These are phyloP conservation scores for Trypanosoma brucei DNA, from an alignment of 208 protist genomes.

Conservation along the genomic window DNA sequence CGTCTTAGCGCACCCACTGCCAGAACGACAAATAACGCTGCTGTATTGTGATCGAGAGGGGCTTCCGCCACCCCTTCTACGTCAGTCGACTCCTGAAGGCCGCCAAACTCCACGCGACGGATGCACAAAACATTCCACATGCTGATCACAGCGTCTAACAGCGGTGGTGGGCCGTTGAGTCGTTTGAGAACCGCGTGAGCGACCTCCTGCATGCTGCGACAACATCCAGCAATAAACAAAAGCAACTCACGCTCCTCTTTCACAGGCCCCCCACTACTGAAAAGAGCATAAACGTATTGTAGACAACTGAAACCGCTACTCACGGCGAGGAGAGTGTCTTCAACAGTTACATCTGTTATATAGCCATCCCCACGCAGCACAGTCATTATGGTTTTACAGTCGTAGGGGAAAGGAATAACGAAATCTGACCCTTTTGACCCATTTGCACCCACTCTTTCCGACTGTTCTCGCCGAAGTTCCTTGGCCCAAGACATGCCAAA, in stretches of 20 bases:
- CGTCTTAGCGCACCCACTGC: neutral
- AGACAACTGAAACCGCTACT: slow-evolving; percentile 17
- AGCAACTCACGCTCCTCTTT: slow-evolving; percentile 3
- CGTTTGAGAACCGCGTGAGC: neutral
- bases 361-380: neutral
- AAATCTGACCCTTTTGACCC: too few species aligned
- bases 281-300: slow-evolving; percentile 19
- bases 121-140: slow-evolving; percentile 21
- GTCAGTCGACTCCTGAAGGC: too few species aligned
- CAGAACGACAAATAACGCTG: slow-evolving; percentile 10
- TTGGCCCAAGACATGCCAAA: slow-evolving; percentile 17
- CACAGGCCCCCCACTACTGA: neutral
- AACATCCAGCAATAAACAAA: slow-evolving; percentile 3
- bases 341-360: neutral
- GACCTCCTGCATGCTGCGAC: neutral
- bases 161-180: neutral
- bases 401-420: too few species aligned
- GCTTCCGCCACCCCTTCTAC: neutral
- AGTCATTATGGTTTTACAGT: neutral
- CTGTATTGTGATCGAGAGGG: neutral
- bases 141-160: neutral
- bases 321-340: slow-evolving; percentile 3
- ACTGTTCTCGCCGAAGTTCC: slow-evolving; percentile 4
- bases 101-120: slow-evolving; percentile 14
- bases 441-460: neutral